Base-by-base conservation (phyloP, 768 basidiomycete species). In the Boletus rex-veris region DNA sequence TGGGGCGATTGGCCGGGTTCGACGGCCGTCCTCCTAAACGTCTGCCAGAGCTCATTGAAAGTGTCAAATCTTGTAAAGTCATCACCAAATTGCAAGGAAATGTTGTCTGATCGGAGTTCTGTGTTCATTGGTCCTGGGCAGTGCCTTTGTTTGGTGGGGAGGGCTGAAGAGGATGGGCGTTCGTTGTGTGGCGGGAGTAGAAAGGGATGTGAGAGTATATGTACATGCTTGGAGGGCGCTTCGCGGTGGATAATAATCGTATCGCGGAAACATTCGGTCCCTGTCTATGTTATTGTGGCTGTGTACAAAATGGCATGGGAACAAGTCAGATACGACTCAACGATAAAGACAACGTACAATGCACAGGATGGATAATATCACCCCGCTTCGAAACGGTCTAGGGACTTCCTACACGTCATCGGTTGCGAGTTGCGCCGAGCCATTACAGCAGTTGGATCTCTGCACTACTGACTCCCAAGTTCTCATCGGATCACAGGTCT, bases 1-100 rank as follows among this genome's bases (percentile, higher is more conserved):
- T 50, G 35, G 4, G 67, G 54, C 7, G 59, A 62, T 48, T 72
- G 71, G 15, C 53, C 43, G 6, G 69, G 59, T 30, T 71, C 71
- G 33, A 71, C 58, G 11, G 71, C 60, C 5, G 55, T 62, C 21
- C 43, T 55, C 47, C 40, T 60, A 10, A 72, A 55, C 35, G 45
- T 44, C 5, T 50, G 37, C 71, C 71, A 71, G 5, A 72, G 50
- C 11, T 48, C 44, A 5, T 39, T 11, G 10, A 50, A 4, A 30
- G n/a, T 4, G 14, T 4, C 5, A 4, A 40, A 5, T 1, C 9
- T 35, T 5, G 10, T 11, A 21, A 44, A 14, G 38, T 0, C 14
- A 14, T 44, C 43, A 16, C 24, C 26, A 14, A 56, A 18, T 5
- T 44, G 16, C 35, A 68, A 38, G 31, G 53, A 51, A 4, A 68